A percentile compares a stretch with the other conserved stretches of the same genome.
Conservation (phyloP, 2,329 filamentous ascomycete genomes). For the Zopfia rhizophila region DNA sequence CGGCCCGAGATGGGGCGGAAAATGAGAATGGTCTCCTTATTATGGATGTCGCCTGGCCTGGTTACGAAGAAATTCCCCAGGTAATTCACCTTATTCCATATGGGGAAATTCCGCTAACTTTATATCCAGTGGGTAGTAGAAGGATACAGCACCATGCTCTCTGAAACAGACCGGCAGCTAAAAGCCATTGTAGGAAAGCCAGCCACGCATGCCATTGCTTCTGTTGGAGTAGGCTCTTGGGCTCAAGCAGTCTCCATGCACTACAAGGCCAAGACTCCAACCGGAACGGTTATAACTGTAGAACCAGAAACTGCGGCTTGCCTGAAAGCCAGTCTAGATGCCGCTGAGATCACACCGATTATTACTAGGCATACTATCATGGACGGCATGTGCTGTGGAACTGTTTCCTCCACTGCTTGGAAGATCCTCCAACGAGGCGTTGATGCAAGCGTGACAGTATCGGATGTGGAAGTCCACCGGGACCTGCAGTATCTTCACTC, state of each 20-base stretch:
- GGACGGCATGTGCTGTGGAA: constrained; percentile 78
- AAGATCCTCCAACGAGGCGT: constrained; percentile 66
- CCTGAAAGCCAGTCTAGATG: constrained; percentile 62
- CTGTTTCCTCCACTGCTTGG: constrained; percentile 74
- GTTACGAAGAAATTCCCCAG: constrained; percentile 72
- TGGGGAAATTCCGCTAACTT: constrained; percentile 14
- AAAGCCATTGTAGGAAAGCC: constrained; percentile 45
- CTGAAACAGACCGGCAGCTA: constrained; percentile 73
- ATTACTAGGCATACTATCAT: constrained; percentile 73
- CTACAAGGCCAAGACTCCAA: constrained; percentile 62
- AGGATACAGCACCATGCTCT: constrained; percentile 78
- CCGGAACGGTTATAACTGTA: constrained; percentile 68
- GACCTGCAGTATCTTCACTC: constrained; percentile 65
- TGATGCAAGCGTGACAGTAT: constrained; percentile 69
- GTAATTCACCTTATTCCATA: constrained; percentile 44
- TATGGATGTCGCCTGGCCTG: constrained; percentile 74
- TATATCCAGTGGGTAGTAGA: constrained; percentile 75
- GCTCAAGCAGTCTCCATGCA: constrained; percentile 74
- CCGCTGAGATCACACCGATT: constrained; percentile 61
- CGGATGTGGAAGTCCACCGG: constrained; percentile 70
- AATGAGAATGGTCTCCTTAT: constrained; percentile 64
- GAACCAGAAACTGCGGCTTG: constrained; percentile 75
- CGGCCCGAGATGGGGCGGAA: constrained; percentile 58
- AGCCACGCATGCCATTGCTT: constrained; percentile 67
- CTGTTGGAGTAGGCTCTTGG: constrained; percentile 78